phyloP scores from a whole-genome alignment of 805 yeast species.

The Candida ascalaphidarum region DNA sequence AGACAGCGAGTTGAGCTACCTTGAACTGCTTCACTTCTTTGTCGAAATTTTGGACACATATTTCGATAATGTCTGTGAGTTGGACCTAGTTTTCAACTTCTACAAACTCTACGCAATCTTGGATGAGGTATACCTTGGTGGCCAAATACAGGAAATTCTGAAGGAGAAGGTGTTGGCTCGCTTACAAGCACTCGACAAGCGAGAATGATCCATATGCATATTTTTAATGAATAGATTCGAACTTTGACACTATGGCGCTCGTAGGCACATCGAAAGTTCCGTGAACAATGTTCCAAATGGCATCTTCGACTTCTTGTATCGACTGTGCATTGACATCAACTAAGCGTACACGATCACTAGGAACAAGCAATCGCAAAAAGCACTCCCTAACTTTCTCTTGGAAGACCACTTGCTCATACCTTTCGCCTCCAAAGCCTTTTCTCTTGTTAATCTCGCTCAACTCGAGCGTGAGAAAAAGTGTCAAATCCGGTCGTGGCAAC shows the following conservation, averaged over 20 bases:
- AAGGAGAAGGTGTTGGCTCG: constrained; percentile 59
- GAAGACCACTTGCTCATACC: constrained; percentile 72
- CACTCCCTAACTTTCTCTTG: constrained; percentile 62
- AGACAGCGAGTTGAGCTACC: constrained; percentile 59
- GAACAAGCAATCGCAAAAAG: constrained; percentile 41
- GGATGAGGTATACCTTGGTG: constrained; percentile 85
- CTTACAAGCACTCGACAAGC: constrained; percentile 52
- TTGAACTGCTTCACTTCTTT: constrained; percentile 47
- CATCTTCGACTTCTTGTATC: constrained; percentile 45
- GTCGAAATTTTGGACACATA: constrained; percentile 83
- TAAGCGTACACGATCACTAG: too few relatives aligned
- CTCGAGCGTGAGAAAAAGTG: constrained; percentile 63
- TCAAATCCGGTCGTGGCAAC: constrained; percentile 77
- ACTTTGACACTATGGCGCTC: too few relatives aligned
- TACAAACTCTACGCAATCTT: constrained; percentile 72
- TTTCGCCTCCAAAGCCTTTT: constrained; percentile 87
- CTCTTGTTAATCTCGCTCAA: constrained; percentile 38
- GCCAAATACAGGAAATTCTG: constrained; percentile 84
- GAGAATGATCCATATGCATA: constrained; percentile 32
- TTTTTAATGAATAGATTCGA: neutral
- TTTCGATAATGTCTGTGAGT: constrained; percentile 87
- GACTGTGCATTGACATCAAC: constrained; percentile 52
- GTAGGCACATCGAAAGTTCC: too few relatives aligned
- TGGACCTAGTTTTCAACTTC: constrained; percentile 88
- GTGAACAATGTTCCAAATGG: constrained; percentile 32